Evolutionary conservation across 129 eudicot genomes (phyloP).

Genomic region (Flaveria ramosissima): DNA sequence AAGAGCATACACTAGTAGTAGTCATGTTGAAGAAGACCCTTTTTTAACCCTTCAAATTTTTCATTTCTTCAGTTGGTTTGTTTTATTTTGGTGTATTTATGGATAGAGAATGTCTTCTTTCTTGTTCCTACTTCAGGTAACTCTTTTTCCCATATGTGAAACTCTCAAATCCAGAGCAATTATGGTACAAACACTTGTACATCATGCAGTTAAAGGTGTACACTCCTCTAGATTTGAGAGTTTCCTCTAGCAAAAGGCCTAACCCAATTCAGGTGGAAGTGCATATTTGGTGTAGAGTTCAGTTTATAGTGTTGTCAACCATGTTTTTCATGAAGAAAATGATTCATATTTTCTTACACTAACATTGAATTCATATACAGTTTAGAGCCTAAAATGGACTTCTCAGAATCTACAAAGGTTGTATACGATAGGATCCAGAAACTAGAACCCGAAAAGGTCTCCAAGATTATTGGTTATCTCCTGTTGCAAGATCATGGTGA

Average conservation of each 20-base stretch:
- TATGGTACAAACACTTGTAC: conserved; percentile 20
- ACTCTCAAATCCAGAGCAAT: conserved; percentile 29
- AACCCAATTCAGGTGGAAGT: conserved; percentile 13
- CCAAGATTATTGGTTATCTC: conserved; percentile 52
- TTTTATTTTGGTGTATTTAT: conserved; percentile 10
- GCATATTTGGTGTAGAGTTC: neutral
- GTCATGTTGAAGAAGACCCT: conserved; percentile 23
- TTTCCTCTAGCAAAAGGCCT: conserved; percentile 12
- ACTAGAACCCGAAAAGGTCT: conserved; percentile 53
- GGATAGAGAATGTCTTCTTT: conserved; percentile 26
- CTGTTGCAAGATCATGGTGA: conserved; percentile 54
- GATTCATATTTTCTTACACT: neutral
- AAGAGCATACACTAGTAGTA: conserved; percentile 30
- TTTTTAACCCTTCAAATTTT: conserved; percentile 7
- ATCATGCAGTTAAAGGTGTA: conserved; percentile 6
- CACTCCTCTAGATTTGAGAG: conserved; percentile 25
- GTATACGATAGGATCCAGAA: conserved; percentile 45
- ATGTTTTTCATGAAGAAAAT: neutral
- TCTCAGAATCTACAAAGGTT: conserved; percentile 47
- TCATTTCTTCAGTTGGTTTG: neutral
- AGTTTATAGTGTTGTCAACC: conserved; percentile 22
- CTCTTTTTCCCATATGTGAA: conserved; percentile 7
- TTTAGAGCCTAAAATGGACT: conserved; percentile 43
- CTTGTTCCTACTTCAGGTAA: conserved; percentile 31
- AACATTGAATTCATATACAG: conserved; percentile 32